Evolutionary conservation across 306 rosid species (phyloP).

Genomic region (Urtica urens): DNA sequence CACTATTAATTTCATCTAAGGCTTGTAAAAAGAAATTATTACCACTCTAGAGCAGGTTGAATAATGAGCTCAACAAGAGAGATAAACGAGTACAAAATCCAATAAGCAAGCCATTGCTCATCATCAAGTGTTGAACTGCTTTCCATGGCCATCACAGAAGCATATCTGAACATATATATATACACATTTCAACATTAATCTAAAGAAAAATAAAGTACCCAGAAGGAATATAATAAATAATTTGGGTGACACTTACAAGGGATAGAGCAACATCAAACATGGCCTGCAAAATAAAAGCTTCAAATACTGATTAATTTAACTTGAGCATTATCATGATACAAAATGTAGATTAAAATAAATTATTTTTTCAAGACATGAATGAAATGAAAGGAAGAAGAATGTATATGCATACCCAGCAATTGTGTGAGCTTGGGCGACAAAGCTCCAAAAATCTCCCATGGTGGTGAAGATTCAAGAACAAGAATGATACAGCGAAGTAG

Average conservation of each 20-base stretch:
- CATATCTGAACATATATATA: slow-evolving; percentile 37
- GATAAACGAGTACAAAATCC: slow-evolving; percentile 82
- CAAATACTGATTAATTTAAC: too few species aligned
- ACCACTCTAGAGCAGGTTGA: slow-evolving; percentile 55
- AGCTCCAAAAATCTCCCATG: slow-evolving; percentile 55
- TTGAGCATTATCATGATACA: too few species aligned
- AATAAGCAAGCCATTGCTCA: slow-evolving; percentile 91
- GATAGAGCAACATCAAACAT: slow-evolving; percentile 51
- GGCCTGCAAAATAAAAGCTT: slow-evolving; percentile 39
- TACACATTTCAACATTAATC: neutral
- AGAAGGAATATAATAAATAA: neutral
- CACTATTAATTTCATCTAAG: too few species aligned
- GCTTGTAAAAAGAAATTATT: too few species aligned
- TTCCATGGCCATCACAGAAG: slow-evolving; percentile 78
- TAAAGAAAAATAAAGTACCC: neutral
- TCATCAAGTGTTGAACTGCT: slow-evolving; percentile 61
- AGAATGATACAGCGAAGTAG: neutral
- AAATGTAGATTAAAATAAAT: too few species aligned
- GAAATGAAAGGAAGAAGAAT: too few species aligned
- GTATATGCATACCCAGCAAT: slow-evolving; percentile 60
- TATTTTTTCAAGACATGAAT: too few species aligned
- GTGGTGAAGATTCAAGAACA: too few species aligned
- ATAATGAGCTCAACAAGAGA: slow-evolving; percentile 69
- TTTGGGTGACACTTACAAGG: slow-evolving; percentile 90
- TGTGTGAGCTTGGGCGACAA: slow-evolving; percentile 47